These are phyloP conservation scores for Ploettnerulaceae sp. DNA, from an alignment of 2,329 filamentous ascomycete genomes.

Conservation along the genomic window DNA sequence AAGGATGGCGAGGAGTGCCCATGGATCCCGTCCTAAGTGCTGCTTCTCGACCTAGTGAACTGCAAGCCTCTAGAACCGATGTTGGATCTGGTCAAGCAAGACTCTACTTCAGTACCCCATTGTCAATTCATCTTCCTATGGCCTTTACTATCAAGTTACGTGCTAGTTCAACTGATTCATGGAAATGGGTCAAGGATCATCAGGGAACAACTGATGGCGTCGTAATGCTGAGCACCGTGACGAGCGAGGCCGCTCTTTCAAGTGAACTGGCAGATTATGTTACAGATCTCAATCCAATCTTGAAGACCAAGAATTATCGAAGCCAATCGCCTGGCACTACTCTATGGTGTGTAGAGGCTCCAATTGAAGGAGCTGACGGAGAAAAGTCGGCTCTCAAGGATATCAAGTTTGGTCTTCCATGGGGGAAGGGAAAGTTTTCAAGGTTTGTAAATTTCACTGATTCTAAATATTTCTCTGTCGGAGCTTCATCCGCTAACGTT, in stretches of 20 bases:
- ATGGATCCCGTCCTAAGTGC: constrained; percentile 33
- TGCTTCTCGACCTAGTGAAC: constrained; percentile 41
- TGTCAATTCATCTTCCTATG: constrained; percentile 46
- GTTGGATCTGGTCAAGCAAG: constrained; percentile 34
- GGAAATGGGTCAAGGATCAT: constrained; percentile 68
- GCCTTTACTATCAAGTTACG: constrained; percentile 71
- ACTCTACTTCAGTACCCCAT: constrained; percentile 50
- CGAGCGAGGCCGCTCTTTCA: constrained; percentile 25
- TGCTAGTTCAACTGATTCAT: constrained; percentile 45
- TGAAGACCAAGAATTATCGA: constrained; percentile 48
- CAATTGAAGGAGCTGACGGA: constrained; percentile 50
- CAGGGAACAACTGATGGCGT: constrained; percentile 59
- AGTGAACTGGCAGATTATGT: constrained; percentile 45
- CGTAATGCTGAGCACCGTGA: constrained; percentile 47
- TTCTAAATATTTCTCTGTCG: background rate
- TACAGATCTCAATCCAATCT: constrained; percentile 48
- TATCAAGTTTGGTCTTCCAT: constrained; percentile 33
- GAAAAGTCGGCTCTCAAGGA: constrained; percentile 51
- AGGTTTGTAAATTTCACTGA: constrained; percentile 23
- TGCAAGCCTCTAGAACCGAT: constrained; percentile 40
- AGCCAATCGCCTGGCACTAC: constrained; percentile 65
- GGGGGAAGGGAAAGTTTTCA: constrained; percentile 31
- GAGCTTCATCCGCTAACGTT: constrained; percentile 12
- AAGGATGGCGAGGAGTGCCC: constrained; percentile 50
- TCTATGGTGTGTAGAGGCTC: constrained; percentile 63